These are phyloP conservation scores for Aspergillus incahuasiensis DNA, from an alignment of 495 filamentous ascomycete species.

Conservation along the genomic window DNA sequence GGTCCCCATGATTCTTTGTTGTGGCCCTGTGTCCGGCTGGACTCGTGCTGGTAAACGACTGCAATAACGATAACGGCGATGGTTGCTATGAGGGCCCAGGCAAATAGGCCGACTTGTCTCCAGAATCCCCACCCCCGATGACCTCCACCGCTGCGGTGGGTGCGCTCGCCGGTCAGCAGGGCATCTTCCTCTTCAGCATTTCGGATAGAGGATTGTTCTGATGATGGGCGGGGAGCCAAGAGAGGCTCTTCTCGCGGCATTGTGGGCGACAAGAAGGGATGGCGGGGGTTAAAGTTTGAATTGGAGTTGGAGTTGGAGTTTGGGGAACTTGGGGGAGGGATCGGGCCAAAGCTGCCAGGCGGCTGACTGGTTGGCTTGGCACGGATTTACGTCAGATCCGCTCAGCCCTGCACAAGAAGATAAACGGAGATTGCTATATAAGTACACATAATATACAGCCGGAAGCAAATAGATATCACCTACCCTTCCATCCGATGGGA, in stretches of 20 bases:
- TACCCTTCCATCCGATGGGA: constrained; percentile 75
- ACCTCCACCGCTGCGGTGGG: constrained; percentile 24
- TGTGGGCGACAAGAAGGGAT: neutral
- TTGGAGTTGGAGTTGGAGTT: neutral
- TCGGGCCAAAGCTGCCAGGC: neutral
- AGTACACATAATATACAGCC: neutral
- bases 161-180: constrained; percentile 55
- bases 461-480: constrained; percentile 9
- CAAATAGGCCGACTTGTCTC: constrained; percentile 69
- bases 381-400: neutral
- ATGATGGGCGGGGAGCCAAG: constrained; percentile 40
- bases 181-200: constrained; percentile 60
- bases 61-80: constrained; percentile 69
- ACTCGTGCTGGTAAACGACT: constrained; percentile 65
- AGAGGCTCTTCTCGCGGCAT: constrained; percentile 47
- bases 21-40: constrained; percentile 28
- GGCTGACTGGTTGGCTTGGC: neutral
- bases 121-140: constrained; percentile 50
- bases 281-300: neutral
- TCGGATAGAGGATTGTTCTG: constrained; percentile 41
- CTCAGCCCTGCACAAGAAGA: neutral
- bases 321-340: neutral
- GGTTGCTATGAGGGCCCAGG: constrained; percentile 88
- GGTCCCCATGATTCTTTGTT: constrained; percentile 32
- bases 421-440: neutral